phyloP scores from a whole-genome alignment of 2,329 filamentous ascomycete species.

The Diaporthe longicolla region DNA sequence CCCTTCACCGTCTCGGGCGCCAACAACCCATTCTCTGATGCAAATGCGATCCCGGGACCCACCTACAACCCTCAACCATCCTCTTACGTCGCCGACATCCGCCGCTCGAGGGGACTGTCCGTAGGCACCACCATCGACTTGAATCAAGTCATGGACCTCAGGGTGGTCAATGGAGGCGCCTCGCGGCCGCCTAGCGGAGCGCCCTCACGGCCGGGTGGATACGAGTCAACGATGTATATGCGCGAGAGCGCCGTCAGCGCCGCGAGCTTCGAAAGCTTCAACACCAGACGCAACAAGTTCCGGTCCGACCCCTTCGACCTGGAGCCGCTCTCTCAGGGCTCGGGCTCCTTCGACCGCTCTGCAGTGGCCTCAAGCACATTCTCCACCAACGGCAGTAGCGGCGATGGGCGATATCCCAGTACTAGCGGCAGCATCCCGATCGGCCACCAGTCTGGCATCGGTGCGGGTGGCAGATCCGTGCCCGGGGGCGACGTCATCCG shows the following conservation, averaged over 20 bases:
- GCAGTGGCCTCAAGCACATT: slow-evolving; percentile 50
- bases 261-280: slow-evolving; percentile 61
- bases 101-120: slow-evolving; percentile 64
- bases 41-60: slow-evolving; percentile 57
- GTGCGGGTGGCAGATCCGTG: slow-evolving; percentile 42
- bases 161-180: slow-evolving; percentile 39
- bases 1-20: slow-evolving; percentile 52
- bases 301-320: slow-evolving; percentile 76
- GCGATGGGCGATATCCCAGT: slow-evolving; percentile 30
- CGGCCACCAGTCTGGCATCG: slow-evolving; percentile 44
- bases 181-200: slow-evolving; percentile 38
- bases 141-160: slow-evolving; percentile 41
- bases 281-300: slow-evolving; percentile 67
- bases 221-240: slow-evolving; percentile 45
- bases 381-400: slow-evolving; percentile 46
- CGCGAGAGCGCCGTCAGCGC: slow-evolving; percentile 57
- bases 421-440: slow-evolving; percentile 20
- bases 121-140: slow-evolving; percentile 51
- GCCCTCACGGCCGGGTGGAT: neutral
- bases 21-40: slow-evolving; percentile 65
- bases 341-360: slow-evolving; percentile 44
- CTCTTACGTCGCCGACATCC: slow-evolving; percentile 63
- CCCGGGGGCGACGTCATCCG: slow-evolving; percentile 43
- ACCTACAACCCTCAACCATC: slow-evolving; percentile 49
- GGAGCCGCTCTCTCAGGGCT: slow-evolving; percentile 64